A percentile compares a stretch with the other conserved stretches of the same genome.
Evolutionary conservation across 768 basidiomycete genomes (phyloP).

Genomic region (Pleurotus ostreatus): DNA sequence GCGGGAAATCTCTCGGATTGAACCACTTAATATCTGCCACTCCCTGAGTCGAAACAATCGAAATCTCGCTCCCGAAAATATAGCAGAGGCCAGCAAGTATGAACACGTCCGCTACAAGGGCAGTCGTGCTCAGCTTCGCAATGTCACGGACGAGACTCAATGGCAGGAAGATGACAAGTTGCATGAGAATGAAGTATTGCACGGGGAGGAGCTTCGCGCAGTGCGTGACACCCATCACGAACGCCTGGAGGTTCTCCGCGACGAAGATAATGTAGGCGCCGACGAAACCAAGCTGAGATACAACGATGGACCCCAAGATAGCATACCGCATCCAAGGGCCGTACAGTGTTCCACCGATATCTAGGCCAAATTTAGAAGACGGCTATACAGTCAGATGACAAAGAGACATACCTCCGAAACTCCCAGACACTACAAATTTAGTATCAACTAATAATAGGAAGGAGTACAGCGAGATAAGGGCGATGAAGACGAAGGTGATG

Average conservation of each 20-base stretch:
- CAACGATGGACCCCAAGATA: conserved; percentile 81
- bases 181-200: conserved; percentile 77
- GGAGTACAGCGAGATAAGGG: conserved; percentile 84
- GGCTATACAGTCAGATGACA: neutral
- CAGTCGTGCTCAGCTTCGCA: conserved; percentile 91
- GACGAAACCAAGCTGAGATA: conserved; percentile 90
- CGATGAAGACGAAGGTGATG: conserved; percentile 74
- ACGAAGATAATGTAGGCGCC: conserved; percentile 95
- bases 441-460: conserved; percentile 89
- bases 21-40: conserved; percentile 80
- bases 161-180: conserved; percentile 85
- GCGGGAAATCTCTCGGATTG: conserved; percentile 84
- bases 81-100: conserved; percentile 86
- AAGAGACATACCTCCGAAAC: conserved; percentile 76
- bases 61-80: conserved; percentile 83
- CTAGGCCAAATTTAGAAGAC: conserved; percentile 31
- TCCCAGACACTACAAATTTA: conserved; percentile 85
- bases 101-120: conserved; percentile 91
- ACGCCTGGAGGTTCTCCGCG: conserved; percentile 85
- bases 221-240: conserved; percentile 76
- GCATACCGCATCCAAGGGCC: conserved; percentile 90
- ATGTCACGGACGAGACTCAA: conserved; percentile 87
- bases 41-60: conserved; percentile 62
- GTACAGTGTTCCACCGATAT: conserved; percentile 90
- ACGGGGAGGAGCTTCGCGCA: conserved; percentile 67